These are phyloP conservation scores for Salvia sclarea DNA, from an alignment of 305 asterid species.

Conservation along the genomic window DNA sequence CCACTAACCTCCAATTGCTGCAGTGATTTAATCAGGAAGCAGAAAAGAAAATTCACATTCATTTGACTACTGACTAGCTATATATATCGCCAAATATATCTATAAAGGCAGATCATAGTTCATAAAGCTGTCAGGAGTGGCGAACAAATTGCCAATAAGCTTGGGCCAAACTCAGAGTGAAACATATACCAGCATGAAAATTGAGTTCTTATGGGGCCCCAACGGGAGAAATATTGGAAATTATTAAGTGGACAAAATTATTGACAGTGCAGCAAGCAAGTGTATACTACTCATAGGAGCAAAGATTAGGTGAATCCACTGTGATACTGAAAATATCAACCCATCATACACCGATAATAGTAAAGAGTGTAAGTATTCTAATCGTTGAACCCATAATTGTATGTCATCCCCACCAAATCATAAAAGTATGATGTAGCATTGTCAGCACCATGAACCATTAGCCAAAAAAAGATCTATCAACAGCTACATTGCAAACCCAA, in stretches of 20 bases:
- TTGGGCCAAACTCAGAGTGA: not conserved
- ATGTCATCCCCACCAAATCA: constrained; percentile 5
- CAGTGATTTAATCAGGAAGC: constrained; percentile 33
- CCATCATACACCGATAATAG: not conserved
- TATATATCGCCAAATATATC: constrained; percentile 15
- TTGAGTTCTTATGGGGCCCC: not conserved
- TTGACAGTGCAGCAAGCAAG: not conserved
- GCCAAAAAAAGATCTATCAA: constrained; percentile 8
- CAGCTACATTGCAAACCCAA: constrained; percentile 4
- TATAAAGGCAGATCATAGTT: not conserved
- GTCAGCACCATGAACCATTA: constrained; percentile 22
- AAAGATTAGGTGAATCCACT: not conserved
- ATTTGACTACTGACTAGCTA: constrained; percentile 15
- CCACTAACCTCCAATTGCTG: constrained; percentile 70
- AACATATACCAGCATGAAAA: not conserved
- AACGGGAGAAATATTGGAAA: not conserved
- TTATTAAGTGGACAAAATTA: not conserved
- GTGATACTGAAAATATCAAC: not conserved
- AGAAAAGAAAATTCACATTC: constrained; percentile 24
- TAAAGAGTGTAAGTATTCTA: not conserved
- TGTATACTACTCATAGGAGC: not conserved
- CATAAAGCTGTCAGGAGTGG: constrained; percentile 3
- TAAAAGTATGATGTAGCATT: not conserved
- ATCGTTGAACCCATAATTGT: not conserved
- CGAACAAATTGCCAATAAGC: not conserved